A percentile compares a stretch with the other conserved stretches of the same genome.
These are phyloP conservation scores for Achaetomium macrosporum DNA, from an alignment of 2,329 filamentous ascomycete genomes.

Conservation along the genomic window DNA sequence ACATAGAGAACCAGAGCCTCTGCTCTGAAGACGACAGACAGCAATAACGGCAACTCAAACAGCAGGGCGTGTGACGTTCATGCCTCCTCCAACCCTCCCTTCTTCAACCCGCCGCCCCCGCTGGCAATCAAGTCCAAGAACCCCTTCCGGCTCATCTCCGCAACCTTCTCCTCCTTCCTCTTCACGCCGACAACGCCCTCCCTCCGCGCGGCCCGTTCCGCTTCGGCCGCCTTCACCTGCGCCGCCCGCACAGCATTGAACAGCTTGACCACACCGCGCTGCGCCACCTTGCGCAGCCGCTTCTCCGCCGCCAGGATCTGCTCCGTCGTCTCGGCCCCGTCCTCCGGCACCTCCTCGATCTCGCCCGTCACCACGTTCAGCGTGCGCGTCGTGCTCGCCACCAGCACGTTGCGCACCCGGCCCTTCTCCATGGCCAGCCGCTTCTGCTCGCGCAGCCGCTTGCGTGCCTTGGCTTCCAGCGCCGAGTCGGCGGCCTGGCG, in stretches of 20 bases:
- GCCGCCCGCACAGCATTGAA: slow-evolving; percentile 94
- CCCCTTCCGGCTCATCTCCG: slow-evolving; percentile 94
- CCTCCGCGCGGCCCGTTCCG: slow-evolving; percentile 62
- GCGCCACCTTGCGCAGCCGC: slow-evolving; percentile 76
- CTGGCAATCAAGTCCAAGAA: slow-evolving; percentile 85
- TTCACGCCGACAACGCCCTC: slow-evolving; percentile 72
- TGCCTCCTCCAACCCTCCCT: slow-evolving; percentile 53
- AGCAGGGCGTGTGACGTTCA: slow-evolving; percentile 22
- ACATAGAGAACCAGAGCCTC: slow-evolving; percentile 16
- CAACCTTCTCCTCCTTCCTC: slow-evolving; percentile 78
- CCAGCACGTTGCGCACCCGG: slow-evolving; percentile 78
- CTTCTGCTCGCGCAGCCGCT: slow-evolving; percentile 75
- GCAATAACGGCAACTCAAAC: background rate
- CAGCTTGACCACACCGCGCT: slow-evolving; percentile 88
- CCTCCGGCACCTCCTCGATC: slow-evolving; percentile 31
- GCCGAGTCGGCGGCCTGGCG: slow-evolving; percentile 68
- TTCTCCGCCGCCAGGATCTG: slow-evolving; percentile 67
- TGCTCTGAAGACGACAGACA: slow-evolving; percentile 9
- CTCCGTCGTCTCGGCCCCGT: slow-evolving; percentile 41
- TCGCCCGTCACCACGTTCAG: slow-evolving; percentile 45
- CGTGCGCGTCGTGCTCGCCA: slow-evolving; percentile 41
- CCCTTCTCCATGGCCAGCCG: slow-evolving; percentile 76
- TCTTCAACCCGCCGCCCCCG: slow-evolving; percentile 54
- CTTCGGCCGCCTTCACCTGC: slow-evolving; percentile 80
- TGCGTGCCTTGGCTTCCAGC: slow-evolving; percentile 74